These are phyloP conservation scores for Ambrosiella beaveri DNA, from an alignment of 2,329 filamentous ascomycete genomes.

Conservation along the genomic window DNA sequence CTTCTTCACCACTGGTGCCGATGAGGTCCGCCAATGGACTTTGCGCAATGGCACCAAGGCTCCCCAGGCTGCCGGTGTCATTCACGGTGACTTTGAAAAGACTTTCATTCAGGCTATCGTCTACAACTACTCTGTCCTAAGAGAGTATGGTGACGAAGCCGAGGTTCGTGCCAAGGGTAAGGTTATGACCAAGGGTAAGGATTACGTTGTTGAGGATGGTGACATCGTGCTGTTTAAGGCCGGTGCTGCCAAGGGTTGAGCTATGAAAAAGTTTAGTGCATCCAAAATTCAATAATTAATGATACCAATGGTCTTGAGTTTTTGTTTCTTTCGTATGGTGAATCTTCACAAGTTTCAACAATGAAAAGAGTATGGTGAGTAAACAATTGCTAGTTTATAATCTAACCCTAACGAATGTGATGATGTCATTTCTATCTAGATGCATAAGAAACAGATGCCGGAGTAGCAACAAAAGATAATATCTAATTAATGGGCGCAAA, in stretches of 20 bases:
- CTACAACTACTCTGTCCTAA: slow-evolving; percentile 70
- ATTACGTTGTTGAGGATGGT: slow-evolving; percentile 77
- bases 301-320: neutral
- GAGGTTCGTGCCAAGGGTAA: slow-evolving; percentile 88
- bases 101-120: slow-evolving; percentile 95
- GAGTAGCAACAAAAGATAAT: neutral
- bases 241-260: slow-evolving; percentile 57
- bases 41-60: slow-evolving; percentile 91
- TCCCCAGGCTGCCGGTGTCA: slow-evolving; percentile 93
- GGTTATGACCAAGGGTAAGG: slow-evolving; percentile 96
- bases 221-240: slow-evolving; percentile 79
- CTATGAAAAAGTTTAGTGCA: neutral
- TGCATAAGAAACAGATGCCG: too few relatives aligned
- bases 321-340: neutral
- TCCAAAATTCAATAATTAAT: slow-evolving; percentile 10
- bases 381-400: neutral
- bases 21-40: slow-evolving; percentile 98
- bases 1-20: slow-evolving; percentile 92
- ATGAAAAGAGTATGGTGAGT: neutral
- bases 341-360: neutral
- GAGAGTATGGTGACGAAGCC: slow-evolving; percentile 75
- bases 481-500: neutral
- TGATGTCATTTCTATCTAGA: neutral
- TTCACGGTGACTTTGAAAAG: slow-evolving; percentile 98
- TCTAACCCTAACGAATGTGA: neutral